Evolutionary conservation across 2,329 filamentous ascomycete genomes (phyloP).

Genomic region (Penicillium decumbens): DNA sequence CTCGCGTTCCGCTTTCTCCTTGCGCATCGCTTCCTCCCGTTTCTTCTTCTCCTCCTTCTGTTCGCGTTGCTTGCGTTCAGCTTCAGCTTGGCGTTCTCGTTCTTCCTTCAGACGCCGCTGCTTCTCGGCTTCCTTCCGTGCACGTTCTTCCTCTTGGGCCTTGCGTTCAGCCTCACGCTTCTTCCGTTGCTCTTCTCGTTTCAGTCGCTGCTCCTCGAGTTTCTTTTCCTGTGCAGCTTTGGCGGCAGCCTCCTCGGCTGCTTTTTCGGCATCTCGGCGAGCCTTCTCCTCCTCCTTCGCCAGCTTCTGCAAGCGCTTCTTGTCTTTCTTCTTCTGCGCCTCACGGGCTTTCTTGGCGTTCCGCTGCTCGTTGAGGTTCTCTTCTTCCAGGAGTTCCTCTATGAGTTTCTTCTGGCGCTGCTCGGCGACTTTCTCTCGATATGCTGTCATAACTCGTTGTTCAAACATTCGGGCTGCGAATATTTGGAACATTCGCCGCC

Average conservation of each 20-base stretch:
- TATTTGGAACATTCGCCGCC: constrained; percentile 97
- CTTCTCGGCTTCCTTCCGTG: constrained; percentile 80
- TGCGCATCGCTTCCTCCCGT: constrained; percentile 66
- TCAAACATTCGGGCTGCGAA: constrained; percentile 99
- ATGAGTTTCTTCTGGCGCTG: constrained; percentile 88
- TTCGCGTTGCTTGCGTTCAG: constrained; percentile 77
- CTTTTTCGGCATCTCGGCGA: constrained; percentile 80
- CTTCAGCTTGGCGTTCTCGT: constrained; percentile 76
- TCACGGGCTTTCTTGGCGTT: constrained; percentile 92
- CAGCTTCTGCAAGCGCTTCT: constrained; percentile 82
- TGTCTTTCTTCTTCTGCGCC: constrained; percentile 92
- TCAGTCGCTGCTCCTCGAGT: constrained; percentile 72
- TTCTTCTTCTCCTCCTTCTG: constrained; percentile 79
- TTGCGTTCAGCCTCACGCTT: constrained; percentile 89
- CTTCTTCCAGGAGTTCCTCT: constrained; percentile 85
- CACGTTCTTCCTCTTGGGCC: constrained; percentile 81
- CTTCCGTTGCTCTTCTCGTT: constrained; percentile 82
- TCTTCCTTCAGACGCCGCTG: constrained; percentile 75
- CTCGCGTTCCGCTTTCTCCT: constrained; percentile 67
- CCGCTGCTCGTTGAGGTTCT: constrained; percentile 67
- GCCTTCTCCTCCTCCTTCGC: constrained; percentile 87
- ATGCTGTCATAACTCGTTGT: constrained; percentile 92
- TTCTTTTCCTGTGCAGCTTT: constrained; percentile 73
- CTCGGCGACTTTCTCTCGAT: constrained; percentile 90
- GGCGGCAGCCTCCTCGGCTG: constrained; percentile 74